Evolutionary conservation across 352 stramenopile genomes (phyloP).

Genomic region (Phytophthora melonis): DNA sequence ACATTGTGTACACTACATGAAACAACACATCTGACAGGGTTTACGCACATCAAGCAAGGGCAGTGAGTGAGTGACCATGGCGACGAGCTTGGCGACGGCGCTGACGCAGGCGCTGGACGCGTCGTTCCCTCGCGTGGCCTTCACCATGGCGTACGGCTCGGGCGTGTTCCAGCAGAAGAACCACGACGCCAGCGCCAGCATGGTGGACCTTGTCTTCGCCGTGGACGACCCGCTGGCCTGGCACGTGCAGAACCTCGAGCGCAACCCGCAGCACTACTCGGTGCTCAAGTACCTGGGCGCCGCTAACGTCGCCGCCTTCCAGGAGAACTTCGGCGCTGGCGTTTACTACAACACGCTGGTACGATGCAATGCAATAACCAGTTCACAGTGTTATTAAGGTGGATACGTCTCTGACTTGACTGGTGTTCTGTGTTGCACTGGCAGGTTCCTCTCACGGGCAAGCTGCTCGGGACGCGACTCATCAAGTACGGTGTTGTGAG

Average conservation of each 20-base stretch:
- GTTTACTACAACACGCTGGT: slow-evolving; percentile 91
- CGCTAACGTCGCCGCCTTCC: slow-evolving; percentile 61
- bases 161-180: slow-evolving; percentile 83
- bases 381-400: neutral
- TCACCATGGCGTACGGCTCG: slow-evolving; percentile 89
- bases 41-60: slow-evolving; percentile 21
- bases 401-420: neutral
- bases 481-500: slow-evolving; percentile 93
- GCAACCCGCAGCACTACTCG: slow-evolving; percentile 86
- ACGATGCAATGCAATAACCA: neutral
- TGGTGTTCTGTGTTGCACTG: neutral
- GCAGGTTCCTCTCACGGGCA: slow-evolving; percentile 65
- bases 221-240: slow-evolving; percentile 83
- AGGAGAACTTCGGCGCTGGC: slow-evolving; percentile 82
- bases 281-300: slow-evolving; percentile 78
- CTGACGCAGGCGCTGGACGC: slow-evolving; percentile 63
- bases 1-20: slow-evolving; percentile 13
- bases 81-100: slow-evolving; percentile 40
- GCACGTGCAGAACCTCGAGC: slow-evolving; percentile 83
- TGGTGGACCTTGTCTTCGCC: slow-evolving; percentile 92
- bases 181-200: slow-evolving; percentile 78
- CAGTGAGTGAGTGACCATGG: neutral
- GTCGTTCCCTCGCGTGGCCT: slow-evolving; percentile 77
- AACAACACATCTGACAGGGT: slow-evolving; percentile 2
- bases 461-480: slow-evolving; percentile 67